These are phyloP conservation scores for Eucalyptus victrix DNA, from an alignment of 345 rosid species.

Conservation along the genomic window DNA sequence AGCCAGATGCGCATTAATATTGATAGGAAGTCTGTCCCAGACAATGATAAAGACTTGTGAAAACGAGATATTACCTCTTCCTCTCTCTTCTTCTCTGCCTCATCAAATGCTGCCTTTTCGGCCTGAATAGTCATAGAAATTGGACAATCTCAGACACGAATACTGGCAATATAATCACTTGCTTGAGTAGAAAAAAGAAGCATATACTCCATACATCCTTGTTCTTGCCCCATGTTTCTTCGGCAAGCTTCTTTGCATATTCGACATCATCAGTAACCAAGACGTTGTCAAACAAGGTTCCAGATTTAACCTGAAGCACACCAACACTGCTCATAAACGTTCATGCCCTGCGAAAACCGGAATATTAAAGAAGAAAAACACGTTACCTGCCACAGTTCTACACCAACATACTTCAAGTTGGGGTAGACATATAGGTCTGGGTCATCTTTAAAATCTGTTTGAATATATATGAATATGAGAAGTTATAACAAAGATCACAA, in stretches of 20 bases:
- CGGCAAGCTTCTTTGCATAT: conserved; percentile 77
- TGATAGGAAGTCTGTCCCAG: background rate
- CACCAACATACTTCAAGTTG: conserved; percentile 82
- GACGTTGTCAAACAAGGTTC: conserved; percentile 88
- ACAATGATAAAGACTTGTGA: background rate
- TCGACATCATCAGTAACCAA: conserved; percentile 69
- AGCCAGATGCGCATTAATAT: background rate
- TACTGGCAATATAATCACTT: background rate
- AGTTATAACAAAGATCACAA: background rate
- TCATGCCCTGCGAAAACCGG: background rate
- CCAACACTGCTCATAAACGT: background rate
- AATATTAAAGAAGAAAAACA: background rate
- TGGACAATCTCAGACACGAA: background rate
- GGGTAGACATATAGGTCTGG: conserved; percentile 86
- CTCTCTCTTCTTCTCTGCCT: conserved; percentile 72
- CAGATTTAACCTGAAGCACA: conserved; percentile 72
- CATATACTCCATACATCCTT: conserved; percentile 59
- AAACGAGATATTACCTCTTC: conserved; percentile 48
- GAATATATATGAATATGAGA: background rate
- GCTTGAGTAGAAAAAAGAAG: background rate
- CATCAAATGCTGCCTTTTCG: conserved; percentile 94
- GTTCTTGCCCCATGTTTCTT: conserved; percentile 91
- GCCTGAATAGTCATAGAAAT: conserved; percentile 33
- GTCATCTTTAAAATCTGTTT: conserved; percentile 89
- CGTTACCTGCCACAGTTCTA: conserved; percentile 97